These are phyloP conservation scores for Calonectria hawksworthii DNA, from an alignment of 2,329 filamentous ascomycete genomes.

Conservation along the genomic window DNA sequence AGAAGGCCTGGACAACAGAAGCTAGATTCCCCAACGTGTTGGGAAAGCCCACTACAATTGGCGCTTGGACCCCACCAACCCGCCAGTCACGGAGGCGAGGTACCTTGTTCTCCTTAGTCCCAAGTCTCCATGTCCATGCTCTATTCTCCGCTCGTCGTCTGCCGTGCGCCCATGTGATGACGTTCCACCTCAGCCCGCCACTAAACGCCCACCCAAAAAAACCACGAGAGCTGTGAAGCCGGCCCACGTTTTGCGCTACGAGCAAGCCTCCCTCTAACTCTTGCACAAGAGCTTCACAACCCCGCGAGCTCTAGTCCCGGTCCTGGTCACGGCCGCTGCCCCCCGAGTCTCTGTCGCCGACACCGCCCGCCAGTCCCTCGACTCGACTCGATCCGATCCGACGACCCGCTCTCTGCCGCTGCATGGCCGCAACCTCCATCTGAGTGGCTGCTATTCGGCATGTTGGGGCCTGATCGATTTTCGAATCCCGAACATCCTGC, in stretches of 20 bases:
- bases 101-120: neutral
- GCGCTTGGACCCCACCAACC: slow-evolving; percentile 31
- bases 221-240: slow-evolving; percentile 17
- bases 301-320: neutral
- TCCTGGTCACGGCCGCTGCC: neutral
- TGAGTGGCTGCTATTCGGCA: slow-evolving; percentile 44
- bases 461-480: slow-evolving; percentile 22
- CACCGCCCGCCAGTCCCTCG: slow-evolving; percentile 16
- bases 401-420: slow-evolving; percentile 15
- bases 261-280: slow-evolving; percentile 2
- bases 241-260: slow-evolving; percentile 19
- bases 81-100: slow-evolving; percentile 12
- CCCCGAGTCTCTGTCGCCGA: neutral
- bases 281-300: slow-evolving; percentile 6
- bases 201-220: slow-evolving; percentile 18
- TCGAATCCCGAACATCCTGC: neutral
- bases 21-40: slow-evolving; percentile 44
- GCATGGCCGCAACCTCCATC: slow-evolving; percentile 41
- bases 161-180: slow-evolving; percentile 30
- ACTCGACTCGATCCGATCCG: slow-evolving; percentile 23
- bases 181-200: slow-evolving; percentile 18
- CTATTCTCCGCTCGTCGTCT: slow-evolving; percentile 12
- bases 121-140: neutral
- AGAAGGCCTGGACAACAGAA: slow-evolving; percentile 25
- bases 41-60: slow-evolving; percentile 43